Conservation (phyloP, 371 early-diverging fungal genomes). For the Mucor sp. region DNA sequence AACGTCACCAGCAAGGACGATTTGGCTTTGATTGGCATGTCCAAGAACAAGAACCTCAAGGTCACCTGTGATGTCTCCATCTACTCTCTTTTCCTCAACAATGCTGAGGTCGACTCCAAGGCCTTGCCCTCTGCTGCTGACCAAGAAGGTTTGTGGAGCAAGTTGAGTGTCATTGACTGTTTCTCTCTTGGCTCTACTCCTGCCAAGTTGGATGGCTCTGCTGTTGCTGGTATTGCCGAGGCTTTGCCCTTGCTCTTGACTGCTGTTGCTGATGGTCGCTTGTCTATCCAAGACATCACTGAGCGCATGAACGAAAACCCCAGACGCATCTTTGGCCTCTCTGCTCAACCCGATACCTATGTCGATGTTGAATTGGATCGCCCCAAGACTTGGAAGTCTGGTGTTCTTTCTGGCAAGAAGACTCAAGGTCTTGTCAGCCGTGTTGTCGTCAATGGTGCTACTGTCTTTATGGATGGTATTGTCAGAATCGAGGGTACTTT, state of each 20-base stretch:
- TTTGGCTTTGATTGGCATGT: slow-evolving; percentile 79
- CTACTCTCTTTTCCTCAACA: slow-evolving; percentile 72
- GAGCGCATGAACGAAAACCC: slow-evolving; percentile 83
- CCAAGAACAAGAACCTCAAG: slow-evolving; percentile 86
- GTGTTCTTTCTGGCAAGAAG: slow-evolving; percentile 49
- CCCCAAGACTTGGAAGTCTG: slow-evolving; percentile 38
- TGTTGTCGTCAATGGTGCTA: slow-evolving; percentile 83
- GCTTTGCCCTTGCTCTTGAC: slow-evolving; percentile 81
- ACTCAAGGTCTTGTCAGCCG: slow-evolving; percentile 76
- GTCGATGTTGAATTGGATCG: slow-evolving; percentile 85
- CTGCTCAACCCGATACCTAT: slow-evolving; percentile 86
- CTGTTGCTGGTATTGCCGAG: slow-evolving; percentile 67
- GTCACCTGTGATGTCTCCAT: slow-evolving; percentile 93
- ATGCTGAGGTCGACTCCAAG: slow-evolving; percentile 23
- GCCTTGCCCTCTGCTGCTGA: slow-evolving; percentile 56
- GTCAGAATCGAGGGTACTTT: slow-evolving; percentile 42
- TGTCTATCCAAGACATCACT: slow-evolving; percentile 80
- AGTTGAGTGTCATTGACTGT: slow-evolving; percentile 84
- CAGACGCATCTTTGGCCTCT: slow-evolving; percentile 83
- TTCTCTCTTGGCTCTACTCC: slow-evolving; percentile 84
- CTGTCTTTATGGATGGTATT: slow-evolving; percentile 83
- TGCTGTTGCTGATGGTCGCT: slow-evolving; percentile 79
- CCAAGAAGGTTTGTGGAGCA: slow-evolving; percentile 78
- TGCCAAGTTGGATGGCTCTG: slow-evolving; percentile 53
- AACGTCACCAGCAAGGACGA: slow-evolving; percentile 79